Evolutionary conservation across 352 stramenopile species (phyloP).

Genomic region (Phytophthora sojae): DNA sequence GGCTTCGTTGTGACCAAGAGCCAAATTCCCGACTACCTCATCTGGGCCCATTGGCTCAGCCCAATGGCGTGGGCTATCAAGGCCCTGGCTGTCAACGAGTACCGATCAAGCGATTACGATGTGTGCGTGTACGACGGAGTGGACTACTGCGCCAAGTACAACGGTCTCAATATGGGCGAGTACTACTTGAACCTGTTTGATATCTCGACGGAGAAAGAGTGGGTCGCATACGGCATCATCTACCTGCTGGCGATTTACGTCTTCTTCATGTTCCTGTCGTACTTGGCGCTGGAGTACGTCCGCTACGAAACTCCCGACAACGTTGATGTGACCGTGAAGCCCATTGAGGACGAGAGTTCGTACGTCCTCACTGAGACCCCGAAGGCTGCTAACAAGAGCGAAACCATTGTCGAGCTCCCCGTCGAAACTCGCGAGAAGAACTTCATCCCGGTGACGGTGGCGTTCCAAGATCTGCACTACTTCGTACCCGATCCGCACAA

Average conservation of each 20-base stretch:
- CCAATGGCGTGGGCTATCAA: slow-evolving; percentile 34
- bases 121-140: slow-evolving; percentile 31
- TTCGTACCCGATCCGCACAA: slow-evolving; percentile 11
- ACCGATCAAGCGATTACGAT: slow-evolving; percentile 25
- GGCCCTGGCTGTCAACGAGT: slow-evolving; percentile 34
- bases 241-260: slow-evolving; percentile 23
- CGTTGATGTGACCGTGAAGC: background rate
- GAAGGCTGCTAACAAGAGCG: background rate
- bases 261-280: slow-evolving; percentile 6
- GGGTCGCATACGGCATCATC: slow-evolving; percentile 13
- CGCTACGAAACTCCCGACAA: slow-evolving; percentile 3
- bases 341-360: background rate
- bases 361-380: slow-evolving; percentile 1
- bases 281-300: slow-evolving; percentile 3
- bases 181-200: slow-evolving; percentile 31
- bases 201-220: slow-evolving; percentile 8
- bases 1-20: slow-evolving; percentile 3
- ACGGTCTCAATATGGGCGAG: slow-evolving; percentile 34
- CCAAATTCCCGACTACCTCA: slow-evolving; percentile 4
- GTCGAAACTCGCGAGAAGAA: slow-evolving; percentile 7
- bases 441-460: slow-evolving; percentile 21
- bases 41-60: slow-evolving; percentile 29
- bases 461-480: slow-evolving; percentile 25
- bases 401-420: background rate
- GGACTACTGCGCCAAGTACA: slow-evolving; percentile 22